Base-by-base conservation (phyloP, 108 stramenopile species). In the Pseudonitzschia pungens region DNA sequence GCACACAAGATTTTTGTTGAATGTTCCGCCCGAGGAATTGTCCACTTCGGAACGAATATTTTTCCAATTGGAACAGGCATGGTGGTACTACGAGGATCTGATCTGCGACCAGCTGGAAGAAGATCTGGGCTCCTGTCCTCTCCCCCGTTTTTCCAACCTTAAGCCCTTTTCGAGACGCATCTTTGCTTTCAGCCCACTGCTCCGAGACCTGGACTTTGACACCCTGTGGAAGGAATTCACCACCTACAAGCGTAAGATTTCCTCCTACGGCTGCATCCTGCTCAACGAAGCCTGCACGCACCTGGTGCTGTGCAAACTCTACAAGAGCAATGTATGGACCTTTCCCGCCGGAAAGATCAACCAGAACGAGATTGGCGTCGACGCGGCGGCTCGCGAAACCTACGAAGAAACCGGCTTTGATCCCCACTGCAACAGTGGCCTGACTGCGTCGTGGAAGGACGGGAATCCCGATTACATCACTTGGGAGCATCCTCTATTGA, bases 381-480 rank as follows among this genome's bases (percentile, higher is more conserved):
- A 88, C 42, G 88, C 89, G 16, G 94, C 87, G 1, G 84, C 84
- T 0, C 78, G 94, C n/a, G 94, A 95, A 74, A 91, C 90, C 22
- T 95, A 95, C 82, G 94, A 95, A 71, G 94, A 95, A 75, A 95
- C 94, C 20, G 94, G 94, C 26, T 95, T 95, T 82, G 94, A 95
- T 89, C 89, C 90, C 4, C 50, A 74, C 52, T 79, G 80, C 26
- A 22, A 26, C 57, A 75, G 74, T 56, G 76, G 85, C 33, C 6
- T 82, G 51, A 82, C 88, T 12, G 80, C 63, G 24, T 60, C 65
- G 18, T 76, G 74, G 58, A 70, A 52, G 16, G 62, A 16, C n/a
- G 32, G 14, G 48, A 28, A 40, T 16, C 72, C 45, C 40, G 1
- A 44, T 1, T 0, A 36, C 28, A 36, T 76, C 10, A 80, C 89